Base-by-base conservation (phyloP, 169 alveolate genomes). In the Plasmodium gallinaceum region DNA sequence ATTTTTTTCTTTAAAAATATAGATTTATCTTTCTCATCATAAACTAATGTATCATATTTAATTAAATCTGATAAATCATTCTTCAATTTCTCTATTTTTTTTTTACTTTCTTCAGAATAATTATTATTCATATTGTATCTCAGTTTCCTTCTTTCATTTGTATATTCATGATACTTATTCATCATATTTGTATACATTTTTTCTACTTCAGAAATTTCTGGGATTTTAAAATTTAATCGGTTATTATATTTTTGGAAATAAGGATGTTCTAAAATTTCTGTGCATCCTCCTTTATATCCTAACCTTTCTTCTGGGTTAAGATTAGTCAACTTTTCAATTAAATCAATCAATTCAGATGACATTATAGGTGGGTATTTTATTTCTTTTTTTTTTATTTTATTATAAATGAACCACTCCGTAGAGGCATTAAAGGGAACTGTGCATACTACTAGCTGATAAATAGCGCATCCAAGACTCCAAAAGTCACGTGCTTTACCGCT, bases 391-490 rank as follows among this genome's bases (percentile, higher is more conserved):
- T 64, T 88, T 24, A 94, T 93, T 62, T 78, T 73, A 32, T 93
- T 92, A 68, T 88, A 88, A 6, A 95, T 74, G 92, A 94, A 95
- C 88, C 95, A 94, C 52, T 88, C 93, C 20, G 96, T 92, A 7
- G 96, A 92, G 7, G 95, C 96, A 66, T 71, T 69, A 66, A 93
- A 95, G 20, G 95, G 94, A 39, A 94, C 95, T 7, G 86, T 74
- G 37, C 98, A 98, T 16, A 95, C 72, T 39, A 96, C 87, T 71
- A 97, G 85, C 78, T 97, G 98, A 75, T 94, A 97, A 42, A 97
- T 91, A 10, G 98, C 93, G 66, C 98, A 97, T 5, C 99, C 99
- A 45, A 96, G 93, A 64, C 97, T 92, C 99, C 99, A 97, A 37
- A 96, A 69, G 92, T 97, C 99, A 54, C 97, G 90, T 61, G 94